Conservation (phyloP, 2,329 filamentous ascomycete genomes). For the Sclerotinia spermophila region DNA sequence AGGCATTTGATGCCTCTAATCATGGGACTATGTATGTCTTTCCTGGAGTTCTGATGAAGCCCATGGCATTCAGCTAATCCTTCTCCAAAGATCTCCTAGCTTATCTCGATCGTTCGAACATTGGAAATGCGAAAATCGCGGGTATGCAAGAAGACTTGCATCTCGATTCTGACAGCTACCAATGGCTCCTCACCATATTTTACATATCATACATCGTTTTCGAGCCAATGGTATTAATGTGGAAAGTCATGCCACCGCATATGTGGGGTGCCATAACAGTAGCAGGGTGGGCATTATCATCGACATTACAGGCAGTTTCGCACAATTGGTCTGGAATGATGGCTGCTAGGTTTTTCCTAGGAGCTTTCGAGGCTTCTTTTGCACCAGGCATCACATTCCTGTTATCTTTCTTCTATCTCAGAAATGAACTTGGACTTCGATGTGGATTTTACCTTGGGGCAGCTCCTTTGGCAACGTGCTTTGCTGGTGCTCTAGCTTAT, state of each 20-base stretch:
- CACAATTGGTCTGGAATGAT: conserved; percentile 38
- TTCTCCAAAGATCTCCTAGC: conserved; percentile 42
- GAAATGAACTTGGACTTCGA: conserved; percentile 63
- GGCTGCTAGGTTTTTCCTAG: conserved; percentile 40
- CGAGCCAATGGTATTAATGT: conserved; percentile 40
- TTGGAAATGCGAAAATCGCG: conserved; percentile 52
- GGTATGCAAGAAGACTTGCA: conserved; percentile 51
- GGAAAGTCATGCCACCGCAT: conserved; percentile 40
- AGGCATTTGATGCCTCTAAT: conserved; percentile 47
- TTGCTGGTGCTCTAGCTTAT: conserved; percentile 65
- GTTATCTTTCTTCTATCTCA: conserved; percentile 47
- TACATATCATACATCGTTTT: conserved; percentile 42
- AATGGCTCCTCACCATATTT: conserved; percentile 42
- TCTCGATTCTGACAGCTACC: conserved; percentile 42
- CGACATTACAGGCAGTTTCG: conserved; percentile 45
- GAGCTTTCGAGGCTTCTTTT: conserved; percentile 39
- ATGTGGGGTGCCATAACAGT: conserved; percentile 39
- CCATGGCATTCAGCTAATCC: not conserved
- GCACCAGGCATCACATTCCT: conserved; percentile 42
- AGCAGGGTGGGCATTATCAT: conserved; percentile 37
- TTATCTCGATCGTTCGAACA: conserved; percentile 49
- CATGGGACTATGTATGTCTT: conserved; percentile 23
- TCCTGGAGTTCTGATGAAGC: not conserved
- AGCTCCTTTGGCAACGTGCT: conserved; percentile 65
- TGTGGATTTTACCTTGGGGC: conserved; percentile 65